Evolutionary conservation across 2,329 filamentous ascomycete species (phyloP), one percentile per base, ranked within the genome.

Genomic region (Endocalyx cinctus): DNA sequence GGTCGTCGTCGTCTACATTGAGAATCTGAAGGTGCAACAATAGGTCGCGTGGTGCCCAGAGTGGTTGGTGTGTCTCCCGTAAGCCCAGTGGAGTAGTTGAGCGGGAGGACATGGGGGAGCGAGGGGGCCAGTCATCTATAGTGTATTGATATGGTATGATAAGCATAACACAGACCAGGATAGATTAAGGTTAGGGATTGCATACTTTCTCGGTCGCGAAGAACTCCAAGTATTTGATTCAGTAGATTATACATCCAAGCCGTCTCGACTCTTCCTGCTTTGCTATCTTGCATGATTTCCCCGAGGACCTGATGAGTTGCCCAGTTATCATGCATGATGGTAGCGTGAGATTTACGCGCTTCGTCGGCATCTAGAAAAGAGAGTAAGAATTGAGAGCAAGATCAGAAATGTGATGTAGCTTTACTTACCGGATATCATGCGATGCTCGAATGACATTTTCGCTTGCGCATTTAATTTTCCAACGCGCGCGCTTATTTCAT

Each of bases 301-400:
- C 25, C 25, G 10, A 34, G 15, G 11, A 13, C 25, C 16, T 27
- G 35, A 16, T 38, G 35, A 4, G 27, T 34, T 27, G 27, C 27
- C 35, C 31, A 34, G 19, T 38, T 34, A 7, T 34, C 31, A 13
- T 38, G 20, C 10, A 30, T 26, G 5, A 34, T 34, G 10, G 27
- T 10, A 5, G 25, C 15, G 13, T 38, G 31, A 6, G 35, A 26
- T 7, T 29, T 19, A 17, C 35, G 31, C 12, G 16, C 8, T 29
- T 27, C 26, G n/a, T 34, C 11, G 10, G 15, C 6, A 7, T 34
- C 32, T 34, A 10, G 8, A 13, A 27, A 13, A 27, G 8, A 15
- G n/a, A 12, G 13, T 27, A 12, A 15, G n/a, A 12, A 15, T 27
- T 27, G 14, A 13, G 16, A 27, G 16, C n/a, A n/a, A n/a, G n/a